Conservation (phyloP, 345 rosid genomes). For the Gossypioides kirkii region DNA sequence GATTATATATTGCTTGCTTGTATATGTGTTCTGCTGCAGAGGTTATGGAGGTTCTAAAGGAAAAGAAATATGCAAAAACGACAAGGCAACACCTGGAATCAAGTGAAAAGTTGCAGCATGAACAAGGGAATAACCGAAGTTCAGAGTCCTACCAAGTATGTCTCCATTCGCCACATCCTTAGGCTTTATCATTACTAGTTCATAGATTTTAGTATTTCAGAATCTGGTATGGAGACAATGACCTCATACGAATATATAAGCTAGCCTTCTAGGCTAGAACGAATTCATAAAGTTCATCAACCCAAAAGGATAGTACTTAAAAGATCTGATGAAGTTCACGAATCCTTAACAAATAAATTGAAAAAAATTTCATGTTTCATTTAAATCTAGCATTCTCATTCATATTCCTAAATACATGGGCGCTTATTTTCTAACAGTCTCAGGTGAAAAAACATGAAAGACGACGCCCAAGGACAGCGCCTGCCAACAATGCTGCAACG, state of each 20-base stretch:
- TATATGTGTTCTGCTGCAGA: constrained; percentile 35
- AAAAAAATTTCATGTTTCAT: background rate
- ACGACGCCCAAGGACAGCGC: constrained; percentile 37
- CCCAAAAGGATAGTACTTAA: background rate
- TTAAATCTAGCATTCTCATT: background rate
- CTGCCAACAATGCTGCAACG: constrained; percentile 35
- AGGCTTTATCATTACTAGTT: background rate
- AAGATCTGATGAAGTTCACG: background rate
- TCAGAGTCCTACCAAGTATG: constrained; percentile 28
- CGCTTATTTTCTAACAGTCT: constrained; percentile 5
- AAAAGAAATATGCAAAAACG: constrained; percentile 70
- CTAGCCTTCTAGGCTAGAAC: background rate
- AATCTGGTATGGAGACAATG: background rate
- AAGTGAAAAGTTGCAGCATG: constrained; percentile 30
- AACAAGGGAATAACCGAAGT: constrained; percentile 23
- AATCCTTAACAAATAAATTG: background rate
- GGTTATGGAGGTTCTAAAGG: constrained; percentile 77
- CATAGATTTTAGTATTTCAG: background rate
- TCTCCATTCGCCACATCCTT: background rate
- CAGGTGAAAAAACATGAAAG: constrained; percentile 51
- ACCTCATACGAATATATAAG: background rate
- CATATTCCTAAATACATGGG: background rate
- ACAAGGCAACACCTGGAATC: constrained; percentile 51
- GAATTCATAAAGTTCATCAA: background rate
- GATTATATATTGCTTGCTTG: background rate